These are phyloP conservation scores for Talaromyces piceae DNA, from an alignment of 2,329 filamentous ascomycete genomes.

Conservation along the genomic window DNA sequence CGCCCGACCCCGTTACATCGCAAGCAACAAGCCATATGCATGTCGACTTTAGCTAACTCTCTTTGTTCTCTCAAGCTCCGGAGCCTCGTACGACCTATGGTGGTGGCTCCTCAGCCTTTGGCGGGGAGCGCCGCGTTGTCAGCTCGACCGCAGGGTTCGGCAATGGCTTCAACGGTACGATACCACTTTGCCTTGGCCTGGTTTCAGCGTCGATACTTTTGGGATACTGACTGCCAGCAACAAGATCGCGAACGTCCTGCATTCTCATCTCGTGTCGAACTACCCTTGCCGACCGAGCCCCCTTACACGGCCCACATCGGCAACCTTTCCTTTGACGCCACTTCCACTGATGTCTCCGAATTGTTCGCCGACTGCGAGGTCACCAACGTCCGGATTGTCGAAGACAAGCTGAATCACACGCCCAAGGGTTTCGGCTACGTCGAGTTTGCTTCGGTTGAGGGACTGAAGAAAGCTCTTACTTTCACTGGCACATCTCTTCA, in stretches of 20 bases:
- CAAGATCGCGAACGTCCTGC: constrained; percentile 33
- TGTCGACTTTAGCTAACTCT: background rate
- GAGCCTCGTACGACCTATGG: constrained; percentile 38
- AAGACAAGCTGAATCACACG: constrained; percentile 87
- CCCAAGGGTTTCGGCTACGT: constrained; percentile 98
- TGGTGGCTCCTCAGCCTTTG: constrained; percentile 13
- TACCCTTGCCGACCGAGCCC: constrained; percentile 83
- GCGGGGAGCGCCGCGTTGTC: constrained; percentile 44
- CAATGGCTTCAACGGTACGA: constrained; percentile 31
- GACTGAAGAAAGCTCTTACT: constrained; percentile 81
- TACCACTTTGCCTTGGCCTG: too few relatives aligned
- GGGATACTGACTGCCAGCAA: too few relatives aligned
- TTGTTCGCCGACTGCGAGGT: constrained; percentile 83
- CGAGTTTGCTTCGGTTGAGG: constrained; percentile 81
- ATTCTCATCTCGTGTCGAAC: constrained; percentile 52
- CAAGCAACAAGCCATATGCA: background rate
- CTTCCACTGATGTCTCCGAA: constrained; percentile 69
- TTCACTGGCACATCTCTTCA: constrained; percentile 77
- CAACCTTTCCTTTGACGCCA: constrained; percentile 93
- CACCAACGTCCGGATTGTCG: constrained; percentile 88
- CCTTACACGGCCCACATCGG: constrained; percentile 94
- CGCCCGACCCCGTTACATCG: background rate
- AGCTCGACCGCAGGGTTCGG: constrained; percentile 32
- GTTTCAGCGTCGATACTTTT: too few relatives aligned
- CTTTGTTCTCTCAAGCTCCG: constrained; percentile 22